These are phyloP conservation scores for Microbotryomycetes sp. DNA, from an alignment of 1,284 basidiomycete genomes.

Conservation along the genomic window DNA sequence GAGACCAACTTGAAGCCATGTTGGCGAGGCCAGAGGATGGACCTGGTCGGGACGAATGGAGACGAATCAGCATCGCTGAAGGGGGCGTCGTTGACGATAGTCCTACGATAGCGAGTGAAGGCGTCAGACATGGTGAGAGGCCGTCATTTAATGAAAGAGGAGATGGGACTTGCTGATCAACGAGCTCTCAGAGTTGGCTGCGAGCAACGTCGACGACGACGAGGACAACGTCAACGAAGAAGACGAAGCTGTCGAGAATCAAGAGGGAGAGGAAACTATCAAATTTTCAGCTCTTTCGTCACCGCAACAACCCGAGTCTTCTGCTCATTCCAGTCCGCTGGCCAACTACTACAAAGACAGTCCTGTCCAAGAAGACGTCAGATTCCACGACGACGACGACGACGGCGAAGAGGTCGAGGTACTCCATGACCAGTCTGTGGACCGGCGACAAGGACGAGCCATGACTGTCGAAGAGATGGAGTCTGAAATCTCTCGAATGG, in stretches of 20 bases:
- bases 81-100: too few species aligned
- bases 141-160: too few species aligned
- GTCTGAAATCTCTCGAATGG: conserved; percentile 24
- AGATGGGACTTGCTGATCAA: too few species aligned
- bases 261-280: neutral
- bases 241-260: neutral
- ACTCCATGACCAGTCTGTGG: neutral
- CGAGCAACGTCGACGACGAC: neutral
- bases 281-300: neutral
- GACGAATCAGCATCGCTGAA: too few species aligned
- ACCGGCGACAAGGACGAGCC: neutral
- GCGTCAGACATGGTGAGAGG: too few species aligned
- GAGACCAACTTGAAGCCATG: neutral
- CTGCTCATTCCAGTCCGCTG: neutral
- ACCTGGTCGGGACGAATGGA: neutral
- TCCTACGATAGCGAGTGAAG: too few species aligned
- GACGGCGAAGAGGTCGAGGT: neutral
- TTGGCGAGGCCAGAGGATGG: neutral
- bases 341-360: neutral
- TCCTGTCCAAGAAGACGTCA: neutral
- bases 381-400: neutral
- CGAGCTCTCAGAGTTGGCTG: too few species aligned
- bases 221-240: neutral
- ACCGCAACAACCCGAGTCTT: neutral
- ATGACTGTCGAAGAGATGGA: conserved; percentile 29